Evolutionary conservation across 139 green algal species (phyloP).

Genomic region (Diplosphaera chodatii): DNA sequence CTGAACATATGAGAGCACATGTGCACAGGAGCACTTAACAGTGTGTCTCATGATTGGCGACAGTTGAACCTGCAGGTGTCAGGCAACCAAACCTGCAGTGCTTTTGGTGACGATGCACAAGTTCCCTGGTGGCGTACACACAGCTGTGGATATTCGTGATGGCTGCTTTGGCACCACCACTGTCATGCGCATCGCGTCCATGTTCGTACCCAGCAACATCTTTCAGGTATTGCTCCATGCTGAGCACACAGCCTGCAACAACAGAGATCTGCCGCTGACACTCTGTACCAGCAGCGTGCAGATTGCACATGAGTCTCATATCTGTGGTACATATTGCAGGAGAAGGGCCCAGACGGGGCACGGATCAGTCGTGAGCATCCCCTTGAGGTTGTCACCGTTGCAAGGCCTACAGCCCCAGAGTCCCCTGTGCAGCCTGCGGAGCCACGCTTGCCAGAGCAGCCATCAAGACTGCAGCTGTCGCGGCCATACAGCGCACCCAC

Average conservation of each 20-base stretch:
- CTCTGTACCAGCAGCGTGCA: too few species aligned
- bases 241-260: too few species aligned
- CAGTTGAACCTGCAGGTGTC: background rate
- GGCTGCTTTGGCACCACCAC: slow-evolving; percentile 28
- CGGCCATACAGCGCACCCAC: background rate
- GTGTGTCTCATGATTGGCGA: too few species aligned
- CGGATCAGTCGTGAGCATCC: background rate
- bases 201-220: slow-evolving; percentile 17
- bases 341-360: background rate
- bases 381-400: background rate
- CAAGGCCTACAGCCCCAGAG: background rate
- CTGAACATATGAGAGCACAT: too few species aligned
- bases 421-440: background rate
- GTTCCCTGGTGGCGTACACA: background rate
- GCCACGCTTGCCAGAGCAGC: too few species aligned
- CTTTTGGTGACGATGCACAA: background rate
- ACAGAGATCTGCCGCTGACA: too few species aligned
- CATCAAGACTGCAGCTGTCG: too few species aligned
- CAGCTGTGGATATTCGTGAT: slow-evolving; percentile 26
- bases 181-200: slow-evolving; percentile 31
- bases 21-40: too few species aligned
- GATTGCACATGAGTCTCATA: too few species aligned
- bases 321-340: too few species aligned
- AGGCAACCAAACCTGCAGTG: background rate
- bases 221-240: too few species aligned